Conservation (phyloP, 2,329 filamentous ascomycete genomes). For the Moelleriella libera region DNA sequence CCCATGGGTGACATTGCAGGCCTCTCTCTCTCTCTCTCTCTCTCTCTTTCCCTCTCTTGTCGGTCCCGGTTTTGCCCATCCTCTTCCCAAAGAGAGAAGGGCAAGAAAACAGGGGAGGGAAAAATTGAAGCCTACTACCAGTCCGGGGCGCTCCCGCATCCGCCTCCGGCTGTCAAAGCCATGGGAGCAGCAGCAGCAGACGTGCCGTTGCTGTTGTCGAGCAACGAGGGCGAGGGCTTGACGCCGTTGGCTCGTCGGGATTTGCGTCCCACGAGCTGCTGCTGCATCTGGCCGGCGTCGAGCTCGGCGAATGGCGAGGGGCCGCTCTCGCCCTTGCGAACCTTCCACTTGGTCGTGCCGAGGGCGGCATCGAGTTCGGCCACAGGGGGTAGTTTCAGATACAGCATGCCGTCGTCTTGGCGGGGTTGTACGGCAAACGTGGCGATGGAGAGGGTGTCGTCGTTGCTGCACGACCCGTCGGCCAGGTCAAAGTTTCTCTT, state of each 20-base stretch:
- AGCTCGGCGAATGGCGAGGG: conserved; percentile 26
- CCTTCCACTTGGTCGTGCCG: conserved; percentile 66
- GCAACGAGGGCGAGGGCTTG: conserved; percentile 3
- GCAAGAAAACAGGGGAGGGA: background rate
- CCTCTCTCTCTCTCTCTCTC: no score
- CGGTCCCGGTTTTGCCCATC: no score
- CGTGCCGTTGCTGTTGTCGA: background rate
- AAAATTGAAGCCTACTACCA: conserved; percentile 19
- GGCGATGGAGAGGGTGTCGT: conserved; percentile 63
- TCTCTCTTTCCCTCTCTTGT: no score
- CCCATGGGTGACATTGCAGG: no score
- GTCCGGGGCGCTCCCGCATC: conserved; percentile 27
- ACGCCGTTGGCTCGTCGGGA: conserved; percentile 23
- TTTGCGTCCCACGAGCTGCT: conserved; percentile 8
- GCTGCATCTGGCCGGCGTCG: conserved; percentile 21
- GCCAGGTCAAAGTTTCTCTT: conserved; percentile 78
- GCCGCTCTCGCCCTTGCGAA: conserved; percentile 53
- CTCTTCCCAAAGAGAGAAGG: no score
- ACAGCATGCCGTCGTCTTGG: conserved; percentile 54
- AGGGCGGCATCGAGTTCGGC: conserved; percentile 68
- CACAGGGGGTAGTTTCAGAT: conserved; percentile 66
- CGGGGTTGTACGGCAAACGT: conserved; percentile 68
- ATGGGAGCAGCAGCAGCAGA: conserved; percentile 16
- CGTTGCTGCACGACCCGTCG: conserved; percentile 60
- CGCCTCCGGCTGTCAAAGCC: conserved; percentile 8